Evolutionary conservation across 164 flowering plant species (phyloP).

Genomic region (Malania oleifera): DNA sequence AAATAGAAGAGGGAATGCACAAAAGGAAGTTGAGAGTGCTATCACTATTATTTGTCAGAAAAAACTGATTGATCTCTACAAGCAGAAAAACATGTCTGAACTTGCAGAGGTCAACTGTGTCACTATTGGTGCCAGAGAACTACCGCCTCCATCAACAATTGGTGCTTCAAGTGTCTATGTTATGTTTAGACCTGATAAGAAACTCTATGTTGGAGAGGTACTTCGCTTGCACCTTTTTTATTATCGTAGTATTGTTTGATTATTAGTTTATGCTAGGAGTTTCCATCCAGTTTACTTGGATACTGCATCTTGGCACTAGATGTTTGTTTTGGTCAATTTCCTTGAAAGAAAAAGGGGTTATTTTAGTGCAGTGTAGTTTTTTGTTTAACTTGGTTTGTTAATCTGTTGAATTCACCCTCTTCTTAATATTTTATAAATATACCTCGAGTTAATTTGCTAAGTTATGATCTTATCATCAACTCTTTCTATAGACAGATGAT

Average conservation of each 20-base stretch:
- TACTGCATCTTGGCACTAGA: background rate
- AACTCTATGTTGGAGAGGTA: constrained; percentile 89
- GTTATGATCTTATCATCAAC: background rate
- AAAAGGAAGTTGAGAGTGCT: constrained; percentile 43
- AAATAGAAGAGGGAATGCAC: constrained; percentile 22
- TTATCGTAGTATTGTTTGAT: background rate
- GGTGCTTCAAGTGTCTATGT: constrained; percentile 89
- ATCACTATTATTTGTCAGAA: constrained; percentile 49
- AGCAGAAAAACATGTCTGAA: constrained; percentile 29
- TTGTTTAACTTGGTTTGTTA: no score
- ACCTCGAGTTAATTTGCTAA: background rate
- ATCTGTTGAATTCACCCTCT: no score
- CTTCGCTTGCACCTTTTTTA: background rate
- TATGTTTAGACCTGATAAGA: constrained; percentile 68
- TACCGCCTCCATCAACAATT: constrained; percentile 85
- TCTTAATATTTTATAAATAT: no score
- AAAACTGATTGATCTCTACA: constrained; percentile 47
- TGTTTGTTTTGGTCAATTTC: background rate
- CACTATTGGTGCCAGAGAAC: constrained; percentile 54
- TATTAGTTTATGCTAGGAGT: background rate
- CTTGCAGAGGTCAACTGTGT: constrained; percentile 45
- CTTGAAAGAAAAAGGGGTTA: no score
- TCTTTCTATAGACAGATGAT: constrained; percentile 98
- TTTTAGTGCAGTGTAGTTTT: no score
- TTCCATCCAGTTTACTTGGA: no score